Base-by-base conservation (phyloP, 805 yeast species). In the Wickerhamomyces alni region DNA sequence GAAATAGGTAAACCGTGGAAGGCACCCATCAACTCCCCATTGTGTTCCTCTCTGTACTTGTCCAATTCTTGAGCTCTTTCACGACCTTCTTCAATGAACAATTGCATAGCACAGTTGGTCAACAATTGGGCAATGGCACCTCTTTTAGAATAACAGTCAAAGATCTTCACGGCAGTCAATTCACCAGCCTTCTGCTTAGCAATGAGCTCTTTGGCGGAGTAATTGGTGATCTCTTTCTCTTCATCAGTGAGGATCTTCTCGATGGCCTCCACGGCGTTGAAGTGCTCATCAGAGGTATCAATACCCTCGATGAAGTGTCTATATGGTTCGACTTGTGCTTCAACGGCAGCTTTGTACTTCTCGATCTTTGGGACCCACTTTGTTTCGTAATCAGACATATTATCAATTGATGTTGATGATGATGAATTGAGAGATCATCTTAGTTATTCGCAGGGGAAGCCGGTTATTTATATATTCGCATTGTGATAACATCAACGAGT, bases 1-100 rank as follows among this genome's bases (percentile, higher is more conserved):
- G 86, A 79, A 36, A 82, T 65, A 15, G 87, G 87, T 17, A 81
- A 55, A 19, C 87, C 87, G 50, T 81, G 87, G 47, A 82, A 65
- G 6, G 85, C 81, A 33, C 87, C 88, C 22, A 73, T 60, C 3
- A 80, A 63, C 46, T 72, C 62, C 21, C 77, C 78, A 41, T 72
- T 65, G 35, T 51, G 47, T 11, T 43, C 41, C 17, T 40, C 47
- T 43, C 54, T 41, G 51, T 71, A 69, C 18, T 66, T 72, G 52
- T 82, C 89, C 45, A 80, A 66, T 42, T 56, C 65, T 48, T 69
- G 54, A 8, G 88, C 88, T 37, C 74, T 66, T 40, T 63, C 64
- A 39, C 80, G 61, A 12, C 86, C 88, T 42, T 75, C 74, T 9
- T 75, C 77, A 28, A 75, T 62, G 52, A 82, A 78, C 18, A 62